Evolutionary conservation across 139 green algal genomes (phyloP).

Genomic region (Chlamydomonas sp.): DNA sequence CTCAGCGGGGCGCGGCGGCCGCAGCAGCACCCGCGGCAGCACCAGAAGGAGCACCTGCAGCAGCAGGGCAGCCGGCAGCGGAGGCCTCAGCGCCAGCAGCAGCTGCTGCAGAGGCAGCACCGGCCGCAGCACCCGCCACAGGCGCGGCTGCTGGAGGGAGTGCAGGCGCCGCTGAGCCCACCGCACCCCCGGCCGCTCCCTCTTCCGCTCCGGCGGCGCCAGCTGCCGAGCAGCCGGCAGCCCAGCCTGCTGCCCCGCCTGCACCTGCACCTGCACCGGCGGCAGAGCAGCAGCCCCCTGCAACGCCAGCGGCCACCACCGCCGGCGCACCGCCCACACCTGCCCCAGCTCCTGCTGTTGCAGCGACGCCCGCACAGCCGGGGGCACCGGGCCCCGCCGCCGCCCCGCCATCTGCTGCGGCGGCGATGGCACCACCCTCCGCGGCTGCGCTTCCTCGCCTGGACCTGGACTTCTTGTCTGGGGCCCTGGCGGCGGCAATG

Average conservation of each 20-base stretch:
- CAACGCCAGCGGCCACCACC: not conserved
- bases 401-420: not conserved
- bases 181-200: not conserved
- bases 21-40: not conserved
- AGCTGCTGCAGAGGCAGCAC: conserved; percentile 13
- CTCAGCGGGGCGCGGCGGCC: not conserved
- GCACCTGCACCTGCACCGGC: not conserved
- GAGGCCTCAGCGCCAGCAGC: not conserved
- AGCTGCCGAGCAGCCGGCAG: conserved; percentile 11
- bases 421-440: not conserved
- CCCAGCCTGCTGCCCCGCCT: not conserved
- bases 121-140: conserved; percentile 20
- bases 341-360: not conserved
- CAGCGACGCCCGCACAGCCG: not conserved
- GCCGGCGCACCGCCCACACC: not conserved
- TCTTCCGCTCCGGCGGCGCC: conserved; percentile 7
- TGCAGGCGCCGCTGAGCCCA: not conserved
- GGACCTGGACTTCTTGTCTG: conserved; percentile 17
- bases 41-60: conserved; percentile 8
- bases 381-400: not conserved
- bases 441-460: not conserved
- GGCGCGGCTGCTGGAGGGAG: not conserved
- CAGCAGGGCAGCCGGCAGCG: conserved; percentile 10
- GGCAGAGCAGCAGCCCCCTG: not conserved
- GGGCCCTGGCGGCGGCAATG: conserved; percentile 10